Conservation (phyloP, 2,329 filamentous ascomycete species). For the Fusarium piperis region DNA sequence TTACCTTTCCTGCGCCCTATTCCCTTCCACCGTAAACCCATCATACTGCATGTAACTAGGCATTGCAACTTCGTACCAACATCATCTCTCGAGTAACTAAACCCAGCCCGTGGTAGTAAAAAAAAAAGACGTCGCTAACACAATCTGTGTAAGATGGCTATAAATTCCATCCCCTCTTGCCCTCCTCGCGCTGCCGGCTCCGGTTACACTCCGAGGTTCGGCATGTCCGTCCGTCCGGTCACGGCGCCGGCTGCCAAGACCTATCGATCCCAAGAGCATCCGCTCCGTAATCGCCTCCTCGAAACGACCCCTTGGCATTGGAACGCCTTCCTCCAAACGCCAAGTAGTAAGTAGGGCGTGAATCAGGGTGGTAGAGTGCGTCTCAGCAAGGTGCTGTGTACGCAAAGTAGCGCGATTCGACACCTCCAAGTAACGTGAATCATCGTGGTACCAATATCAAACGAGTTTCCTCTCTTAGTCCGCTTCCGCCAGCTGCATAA, state of each 20-base stretch:
- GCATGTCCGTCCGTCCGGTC: neutral
- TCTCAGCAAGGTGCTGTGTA: neutral
- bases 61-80: slow-evolving; percentile 3
- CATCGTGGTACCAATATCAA: neutral
- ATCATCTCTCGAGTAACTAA: neutral
- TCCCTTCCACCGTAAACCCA: neutral
- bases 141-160: neutral
- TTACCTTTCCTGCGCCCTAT: neutral
- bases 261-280: neutral
- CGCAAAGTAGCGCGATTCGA: neutral
- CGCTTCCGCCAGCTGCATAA: slow-evolving; percentile 90
- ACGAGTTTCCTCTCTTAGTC: slow-evolving; percentile 56
- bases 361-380: neutral
- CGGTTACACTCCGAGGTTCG: neutral
- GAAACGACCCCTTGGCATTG: neutral
- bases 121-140: slow-evolving; percentile 4
- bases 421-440: neutral
- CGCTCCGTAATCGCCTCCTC: neutral
- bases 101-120: neutral
- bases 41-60: neutral
- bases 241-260: neutral
- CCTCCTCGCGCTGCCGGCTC: neutral
- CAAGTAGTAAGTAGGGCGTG: too few species aligned
- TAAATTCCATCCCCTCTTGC: neutral
- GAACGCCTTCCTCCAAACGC: neutral